These are phyloP conservation scores for Dictyostelium discoideum DNA, from an alignment of 78 protist species.

Conservation along the genomic window DNA sequence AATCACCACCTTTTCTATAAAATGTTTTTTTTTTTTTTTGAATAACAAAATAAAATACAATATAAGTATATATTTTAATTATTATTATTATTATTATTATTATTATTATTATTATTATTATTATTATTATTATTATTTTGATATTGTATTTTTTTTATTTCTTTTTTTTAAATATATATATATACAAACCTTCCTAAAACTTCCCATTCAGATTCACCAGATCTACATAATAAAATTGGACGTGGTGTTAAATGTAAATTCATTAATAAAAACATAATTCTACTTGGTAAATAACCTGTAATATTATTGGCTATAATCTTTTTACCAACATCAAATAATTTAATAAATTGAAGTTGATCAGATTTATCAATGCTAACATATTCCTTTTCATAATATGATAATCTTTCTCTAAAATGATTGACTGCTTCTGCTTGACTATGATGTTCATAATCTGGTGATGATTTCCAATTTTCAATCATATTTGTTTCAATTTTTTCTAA, in stretches of 20 bases:
- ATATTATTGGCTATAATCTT: conserved; percentile 66
- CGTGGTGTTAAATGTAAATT: conserved; percentile 86
- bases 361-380: conserved; percentile 62
- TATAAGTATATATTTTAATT: neutral
- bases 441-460: conserved; percentile 82
- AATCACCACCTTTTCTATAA: conserved; percentile 94
- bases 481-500: conserved; percentile 63
- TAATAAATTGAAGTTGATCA: conserved; percentile 58
- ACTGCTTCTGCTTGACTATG: conserved; percentile 77
- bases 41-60: neutral
- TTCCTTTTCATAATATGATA: conserved; percentile 79
- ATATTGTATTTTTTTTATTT: neutral
- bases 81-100: no score
- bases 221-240: conserved; percentile 81
- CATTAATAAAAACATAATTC: conserved; percentile 89
- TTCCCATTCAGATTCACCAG: conserved; percentile 68
- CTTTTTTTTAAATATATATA: neutral
- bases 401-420: conserved; percentile 81
- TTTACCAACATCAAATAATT: conserved; percentile 72
- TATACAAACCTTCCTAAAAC: neutral
- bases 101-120: no score
- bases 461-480: conserved; percentile 77
- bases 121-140: no score
- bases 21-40: no score
- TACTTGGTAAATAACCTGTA: conserved; percentile 84